phyloP scores from a whole-genome alignment of 2,329 filamentous ascomycete genomes.

The Helotiales sp. region DNA sequence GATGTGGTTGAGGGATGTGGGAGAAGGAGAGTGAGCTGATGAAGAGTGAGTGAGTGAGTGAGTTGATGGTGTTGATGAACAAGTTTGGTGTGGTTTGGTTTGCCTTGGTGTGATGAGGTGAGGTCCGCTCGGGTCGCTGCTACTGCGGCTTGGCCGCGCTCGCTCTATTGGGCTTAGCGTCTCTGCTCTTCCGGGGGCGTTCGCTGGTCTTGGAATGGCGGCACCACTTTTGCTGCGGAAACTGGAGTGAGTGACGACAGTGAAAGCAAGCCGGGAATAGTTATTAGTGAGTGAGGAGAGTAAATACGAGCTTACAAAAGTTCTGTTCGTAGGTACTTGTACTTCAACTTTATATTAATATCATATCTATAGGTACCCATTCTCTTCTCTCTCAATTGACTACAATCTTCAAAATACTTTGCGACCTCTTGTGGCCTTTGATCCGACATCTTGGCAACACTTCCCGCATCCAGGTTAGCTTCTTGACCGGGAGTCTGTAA shows the following conservation, averaged over 20 bases:
- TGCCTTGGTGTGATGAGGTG: neutral
- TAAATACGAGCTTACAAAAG: too few species aligned
- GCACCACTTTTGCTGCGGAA: neutral
- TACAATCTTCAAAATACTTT: too few species aligned
- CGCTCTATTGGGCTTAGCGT: neutral
- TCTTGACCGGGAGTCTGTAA: neutral
- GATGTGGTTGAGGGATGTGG: slow-evolving; percentile 36
- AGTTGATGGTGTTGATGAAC: slow-evolving; percentile 36
- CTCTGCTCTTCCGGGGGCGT: neutral
- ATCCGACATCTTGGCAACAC: neutral
- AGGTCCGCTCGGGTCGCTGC: neutral
- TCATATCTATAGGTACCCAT: neutral
- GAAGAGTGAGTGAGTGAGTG: slow-evolving; percentile 22
- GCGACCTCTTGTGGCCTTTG: neutral
- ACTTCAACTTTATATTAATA: neutral
- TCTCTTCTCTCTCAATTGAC: too few species aligned
- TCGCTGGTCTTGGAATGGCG: neutral
- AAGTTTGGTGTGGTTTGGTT: slow-evolving; percentile 7
- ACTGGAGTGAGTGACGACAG: slow-evolving; percentile 1
- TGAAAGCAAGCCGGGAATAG: slow-evolving; percentile 3
- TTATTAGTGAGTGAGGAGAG: too few species aligned
- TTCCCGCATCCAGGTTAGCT: neutral
- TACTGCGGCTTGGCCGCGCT: slow-evolving; percentile 4
- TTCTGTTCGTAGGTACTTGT: neutral
- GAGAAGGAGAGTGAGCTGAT: slow-evolving; percentile 5